These are phyloP conservation scores for Hymenoscyphus albidus DNA, from an alignment of 2,329 filamentous ascomycete genomes.

Conservation along the genomic window DNA sequence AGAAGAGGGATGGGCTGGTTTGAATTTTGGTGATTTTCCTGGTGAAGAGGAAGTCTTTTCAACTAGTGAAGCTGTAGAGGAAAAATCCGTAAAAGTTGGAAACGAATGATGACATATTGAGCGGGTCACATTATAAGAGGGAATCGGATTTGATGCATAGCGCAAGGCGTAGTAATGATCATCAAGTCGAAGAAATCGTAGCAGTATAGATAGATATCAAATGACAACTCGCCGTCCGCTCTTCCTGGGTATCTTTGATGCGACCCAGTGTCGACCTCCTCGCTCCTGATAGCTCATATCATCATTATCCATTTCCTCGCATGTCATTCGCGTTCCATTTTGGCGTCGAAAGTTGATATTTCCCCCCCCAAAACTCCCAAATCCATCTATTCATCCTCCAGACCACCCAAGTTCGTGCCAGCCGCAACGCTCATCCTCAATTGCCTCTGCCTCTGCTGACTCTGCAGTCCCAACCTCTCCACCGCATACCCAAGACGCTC, in stretches of 20 bases:
- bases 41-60: constrained; percentile 20
- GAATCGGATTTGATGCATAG: constrained; percentile 11
- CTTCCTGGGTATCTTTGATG: neutral
- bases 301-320: neutral
- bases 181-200: neutral
- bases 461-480: constrained; percentile 63
- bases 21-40: constrained; percentile 58
- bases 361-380: neutral
- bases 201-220: neutral
- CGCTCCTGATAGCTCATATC: neutral
- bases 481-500: constrained; percentile 68
- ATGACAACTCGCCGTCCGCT: neutral
- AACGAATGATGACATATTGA: constrained; percentile 17
- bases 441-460: constrained; percentile 64
- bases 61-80: constrained; percentile 10
- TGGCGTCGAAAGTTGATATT: neutral
- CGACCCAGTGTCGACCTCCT: neutral
- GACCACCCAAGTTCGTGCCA: constrained; percentile 8
- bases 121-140: constrained; percentile 1
- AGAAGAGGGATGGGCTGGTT: constrained; percentile 77
- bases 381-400: constrained; percentile 2
- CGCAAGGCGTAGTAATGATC: constrained; percentile 6
- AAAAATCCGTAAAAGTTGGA: constrained; percentile 18
- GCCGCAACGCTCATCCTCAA: constrained; percentile 69
- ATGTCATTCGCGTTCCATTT: neutral